Base-by-base conservation (phyloP, 2,329 filamentous ascomycete species). In the Trichoderma guizhouense region DNA sequence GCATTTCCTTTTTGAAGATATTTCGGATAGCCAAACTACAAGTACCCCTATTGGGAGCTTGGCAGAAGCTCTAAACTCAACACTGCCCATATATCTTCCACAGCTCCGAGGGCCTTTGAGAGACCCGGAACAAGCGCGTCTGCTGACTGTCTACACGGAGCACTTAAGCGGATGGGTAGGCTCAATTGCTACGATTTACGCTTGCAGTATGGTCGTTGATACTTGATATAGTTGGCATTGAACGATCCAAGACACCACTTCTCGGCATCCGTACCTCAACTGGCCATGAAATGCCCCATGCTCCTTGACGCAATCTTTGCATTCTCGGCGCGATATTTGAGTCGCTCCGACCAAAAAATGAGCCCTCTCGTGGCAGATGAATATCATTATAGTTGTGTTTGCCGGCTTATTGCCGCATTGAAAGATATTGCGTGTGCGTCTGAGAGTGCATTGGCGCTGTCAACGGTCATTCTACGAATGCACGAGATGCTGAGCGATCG, bases 211-310 rank as follows among this genome's bases (percentile, higher is more conserved):
- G 32, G 21, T 8, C 9, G 18, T 18, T 36, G 30, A 26, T n/a
- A 21, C 12, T 5, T 18, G 32, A 18, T 15, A 24, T 7, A 71
- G 69, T 39, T 71, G 21, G 69, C 53, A 12, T 30, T 71, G 34
- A 71, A 65, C 24, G 69, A 71, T 60, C 69, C 69, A 9, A 55
- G 63, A 26, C 63, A 57, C 24, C 69, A 71, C 51, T 71, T 71
- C 39, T 55, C 69, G 6, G 61, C 61, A 8, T 64, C 47, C 15
- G 63, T 71, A 15, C 69, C 69, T 30, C 69, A 71, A 11, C 21
- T 71, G 21, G 69, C 69, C 26, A 71, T 71, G 61, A 65, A 53
- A 58, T 71, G 69, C 8, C 69, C 69, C 21, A 71, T 71, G 69
- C 63, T 71, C 18, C 69, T 67, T 14, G 63, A 71, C 8, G 69